Evolutionary conservation across 768 basidiomycete genomes (phyloP), one percentile per base, ranked within the genome.

Genomic region (Boletus reticuloceps): DNA sequence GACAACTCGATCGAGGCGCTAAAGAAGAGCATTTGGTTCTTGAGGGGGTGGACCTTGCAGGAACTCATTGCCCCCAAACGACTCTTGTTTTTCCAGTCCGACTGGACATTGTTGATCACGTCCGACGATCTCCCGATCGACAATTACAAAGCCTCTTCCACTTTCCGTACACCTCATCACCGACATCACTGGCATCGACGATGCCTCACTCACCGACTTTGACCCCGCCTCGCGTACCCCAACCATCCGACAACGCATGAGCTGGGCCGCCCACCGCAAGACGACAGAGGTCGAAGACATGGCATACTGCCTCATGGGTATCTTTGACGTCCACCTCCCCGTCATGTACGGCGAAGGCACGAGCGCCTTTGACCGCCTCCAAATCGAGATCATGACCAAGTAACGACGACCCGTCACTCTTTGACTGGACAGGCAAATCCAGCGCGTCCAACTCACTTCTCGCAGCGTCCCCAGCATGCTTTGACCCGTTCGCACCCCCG

Each of bases 241-340:
- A 34, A 55, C 54, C 16, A 51, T 66, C 50, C 50, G 55, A 4
- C 56, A 69, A 41, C 63, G 58, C 27, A 63, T 70, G 60, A 60
- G 51, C 49, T 72, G 69, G 69, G 70, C 70, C 11, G 58, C 69
- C 0, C 54, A 34, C 38, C 68, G 69, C 50, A 61, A 61, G 56
- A 70, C 69, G 22, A 70, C 66, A 7, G 58, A 64, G 52, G 17
- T 59, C 38, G 69, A 72, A 45, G 69, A 72, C 54, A 43, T 48
- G 13, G 66, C 70, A 6, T 70, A 70, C 38, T 62, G 54, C 25
- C 58, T 70, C 42, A 63, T 70, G 59, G 70, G 66, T 14, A 11
- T 34, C 34, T 34, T 34, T 14, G 34, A 12, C 2, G 1, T 34
- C 11, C 14, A 12, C 14, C 11, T 34, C 1, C 34, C 34, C 12